Evolutionary conservation across 306 rosid genomes (phyloP), one percentile per base, ranked within the genome.

Genomic region (Inga leiocalycina): DNA sequence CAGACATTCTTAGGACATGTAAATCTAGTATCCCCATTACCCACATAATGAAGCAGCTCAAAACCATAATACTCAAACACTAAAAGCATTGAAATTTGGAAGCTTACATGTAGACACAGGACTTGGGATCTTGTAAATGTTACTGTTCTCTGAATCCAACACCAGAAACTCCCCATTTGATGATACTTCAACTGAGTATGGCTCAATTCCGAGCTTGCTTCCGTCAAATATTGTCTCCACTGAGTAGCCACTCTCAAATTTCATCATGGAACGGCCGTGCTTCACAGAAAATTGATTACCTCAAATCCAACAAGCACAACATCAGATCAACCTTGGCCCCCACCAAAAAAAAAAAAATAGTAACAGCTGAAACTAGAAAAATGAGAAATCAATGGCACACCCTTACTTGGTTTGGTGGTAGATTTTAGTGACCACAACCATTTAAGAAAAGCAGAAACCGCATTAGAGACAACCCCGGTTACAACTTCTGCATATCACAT

Each of bases 171-270:
- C 98, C 78, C 98, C 98, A 83, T 80, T 81, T 71, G 97, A 85
- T 39, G 97, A 85, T 15, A 92, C 79, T 82, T 88, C 89, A 69
- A 94, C 87, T 16, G 99, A 85, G 90, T 91, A 76, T 74, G 99
- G 99, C 81, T 97, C 99, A 82, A 97, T 94, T 84, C 99, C 97
- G 72, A 90, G 86, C 88, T 94, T 92, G 81, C 92, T 91, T 80
- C 99, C 99, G 84, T 97, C 99, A 4, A 94, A 92, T 82, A 97
- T 90, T 51, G 98, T 97, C 86, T 94, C 99, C 83, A 96, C 98
- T 1, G 85, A 87, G 86, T 89, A 97, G 71, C 92, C 99, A 80
- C 94, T 88, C 87, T 97, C 99, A 52, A 97, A 97, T 90, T 94
- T 97, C 93, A 97, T 86, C 99, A 91, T 87, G 34, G 99, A 91